Conservation (phyloP, 2,329 filamentous ascomycete genomes). For the Diplodia corticola region DNA sequence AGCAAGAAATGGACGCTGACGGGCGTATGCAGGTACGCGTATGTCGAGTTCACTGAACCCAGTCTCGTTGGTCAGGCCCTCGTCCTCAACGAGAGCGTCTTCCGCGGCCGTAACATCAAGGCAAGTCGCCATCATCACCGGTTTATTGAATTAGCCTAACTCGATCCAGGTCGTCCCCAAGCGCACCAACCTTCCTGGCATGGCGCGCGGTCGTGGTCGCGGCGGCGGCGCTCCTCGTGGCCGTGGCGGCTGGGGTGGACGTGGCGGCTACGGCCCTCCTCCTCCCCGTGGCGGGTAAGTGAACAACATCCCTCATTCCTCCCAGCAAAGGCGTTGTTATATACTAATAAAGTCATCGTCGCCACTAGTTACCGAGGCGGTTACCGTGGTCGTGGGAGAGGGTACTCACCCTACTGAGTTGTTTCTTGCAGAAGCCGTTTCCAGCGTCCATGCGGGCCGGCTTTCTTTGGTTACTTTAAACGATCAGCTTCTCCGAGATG, state of each 20-base stretch:
- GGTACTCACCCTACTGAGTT: conserved; percentile 33
- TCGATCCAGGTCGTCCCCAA: conserved; percentile 73
- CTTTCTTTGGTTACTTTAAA: conserved; percentile 10
- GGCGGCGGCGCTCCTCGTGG: conserved; percentile 47
- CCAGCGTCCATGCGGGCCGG: not conserved
- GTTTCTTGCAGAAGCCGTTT: not conserved
- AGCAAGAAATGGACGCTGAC: conserved; percentile 56
- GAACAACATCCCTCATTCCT: conserved; percentile 24
- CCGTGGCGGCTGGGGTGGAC: conserved; percentile 53
- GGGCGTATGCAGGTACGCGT: conserved; percentile 76
- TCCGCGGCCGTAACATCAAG: conserved; percentile 94
- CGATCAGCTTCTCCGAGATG: conserved; percentile 11
- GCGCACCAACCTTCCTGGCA: conserved; percentile 92
- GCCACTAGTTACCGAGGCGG: conserved; percentile 39
- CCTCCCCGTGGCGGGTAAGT: conserved; percentile 44
- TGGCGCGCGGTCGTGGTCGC: conserved; percentile 75
- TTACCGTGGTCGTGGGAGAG: conserved; percentile 37
- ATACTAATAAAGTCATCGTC: not conserved
- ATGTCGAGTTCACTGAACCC: conserved; percentile 96
- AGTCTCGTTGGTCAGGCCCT: conserved; percentile 85
- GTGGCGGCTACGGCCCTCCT: conserved; percentile 50
- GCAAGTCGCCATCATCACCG: conserved; percentile 50
- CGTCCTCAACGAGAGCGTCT: conserved; percentile 93
- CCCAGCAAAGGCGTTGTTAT: conserved; percentile 22
- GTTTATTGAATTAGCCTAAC: not conserved